Evolutionary conservation across 2,329 filamentous ascomycete genomes (phyloP).

Genomic region (Apiospora hydei): DNA sequence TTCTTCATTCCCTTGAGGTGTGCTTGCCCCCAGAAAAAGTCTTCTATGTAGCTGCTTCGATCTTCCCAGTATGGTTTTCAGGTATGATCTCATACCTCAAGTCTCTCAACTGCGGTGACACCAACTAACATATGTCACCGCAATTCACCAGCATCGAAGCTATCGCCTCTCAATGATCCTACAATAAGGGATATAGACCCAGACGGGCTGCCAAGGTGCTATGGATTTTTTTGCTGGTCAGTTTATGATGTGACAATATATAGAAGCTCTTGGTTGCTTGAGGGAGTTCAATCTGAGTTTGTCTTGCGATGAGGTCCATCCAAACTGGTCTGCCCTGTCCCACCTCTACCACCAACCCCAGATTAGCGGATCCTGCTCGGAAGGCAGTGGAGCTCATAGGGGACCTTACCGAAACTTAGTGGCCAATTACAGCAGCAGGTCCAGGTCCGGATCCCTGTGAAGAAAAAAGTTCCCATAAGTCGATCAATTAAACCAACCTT

Average conservation of each 20-base stretch:
- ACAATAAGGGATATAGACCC: not conserved
- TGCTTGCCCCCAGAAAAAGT: not conserved
- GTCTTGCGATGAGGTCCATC: not conserved
- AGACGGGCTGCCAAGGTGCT: not conserved
- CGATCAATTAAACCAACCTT: slow-evolving; percentile 13
- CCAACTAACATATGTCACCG: not conserved
- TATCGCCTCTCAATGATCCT: not conserved
- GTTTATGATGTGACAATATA: not conserved
- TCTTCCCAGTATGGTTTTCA: not conserved
- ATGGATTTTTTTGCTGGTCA: not conserved
- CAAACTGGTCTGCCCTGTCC: not conserved
- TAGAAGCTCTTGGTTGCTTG: not conserved
- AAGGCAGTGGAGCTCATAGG: slow-evolving; percentile 20
- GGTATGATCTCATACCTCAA: slow-evolving; percentile 17
- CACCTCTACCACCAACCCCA: not conserved
- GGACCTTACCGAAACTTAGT: slow-evolving; percentile 8
- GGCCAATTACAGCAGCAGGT: slow-evolving; percentile 1
- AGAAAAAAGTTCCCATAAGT: slow-evolving; percentile 8
- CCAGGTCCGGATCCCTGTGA: not conserved
- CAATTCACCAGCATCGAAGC: not conserved
- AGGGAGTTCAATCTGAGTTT: slow-evolving; percentile 2
- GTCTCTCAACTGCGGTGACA: not conserved
- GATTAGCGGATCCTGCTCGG: slow-evolving; percentile 14
- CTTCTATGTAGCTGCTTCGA: not conserved
- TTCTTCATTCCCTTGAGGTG: not conserved